phyloP scores from a whole-genome alignment of 108 stramenopile genomes.

The Fragilaria crotonensis region DNA sequence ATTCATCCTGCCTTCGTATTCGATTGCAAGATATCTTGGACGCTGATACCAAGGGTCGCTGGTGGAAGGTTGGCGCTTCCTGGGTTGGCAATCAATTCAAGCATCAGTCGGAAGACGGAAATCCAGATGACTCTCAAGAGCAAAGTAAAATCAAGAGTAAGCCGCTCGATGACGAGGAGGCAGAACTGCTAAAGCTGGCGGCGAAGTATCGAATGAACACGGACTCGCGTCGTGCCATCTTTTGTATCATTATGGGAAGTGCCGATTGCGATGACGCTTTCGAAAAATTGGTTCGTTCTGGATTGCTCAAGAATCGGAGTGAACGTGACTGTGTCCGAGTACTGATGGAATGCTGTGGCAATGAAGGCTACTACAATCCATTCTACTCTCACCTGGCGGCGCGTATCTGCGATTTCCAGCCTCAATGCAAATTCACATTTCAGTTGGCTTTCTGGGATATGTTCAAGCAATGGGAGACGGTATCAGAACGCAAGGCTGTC shows the following conservation, averaged over 20 bases:
- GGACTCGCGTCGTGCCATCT: constrained; percentile 82
- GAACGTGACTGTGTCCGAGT: constrained; percentile 93
- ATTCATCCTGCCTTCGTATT: constrained; percentile 69
- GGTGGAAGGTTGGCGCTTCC: constrained; percentile 92
- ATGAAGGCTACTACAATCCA: constrained; percentile 88
- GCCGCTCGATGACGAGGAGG: constrained; percentile 16
- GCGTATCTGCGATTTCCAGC: constrained; percentile 85
- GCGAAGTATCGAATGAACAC: constrained; percentile 93
- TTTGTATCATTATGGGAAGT: constrained; percentile 90
- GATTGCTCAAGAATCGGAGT: constrained; percentile 72
- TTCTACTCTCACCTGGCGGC: constrained; percentile 88
- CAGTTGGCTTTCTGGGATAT: constrained; percentile 93
- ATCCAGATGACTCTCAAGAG: constrained; percentile 5
- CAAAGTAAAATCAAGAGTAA: not conserved
- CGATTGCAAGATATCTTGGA: constrained; percentile 71
- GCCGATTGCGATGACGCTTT: constrained; percentile 91
- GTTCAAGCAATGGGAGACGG: constrained; percentile 85
- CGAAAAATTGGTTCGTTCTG: constrained; percentile 80
- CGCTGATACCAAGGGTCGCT: constrained; percentile 81
- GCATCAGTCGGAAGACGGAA: constrained; percentile 27
- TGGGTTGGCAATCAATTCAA: constrained; percentile 85
- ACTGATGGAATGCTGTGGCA: constrained; percentile 87
- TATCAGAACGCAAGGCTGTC: constrained; percentile 65
- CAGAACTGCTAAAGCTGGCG: constrained; percentile 68
- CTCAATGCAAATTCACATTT: constrained; percentile 84